Percentiles rank a stretch among this genome's conserved stretches.
Evolutionary conservation across 306 rosid genomes (phyloP).

Genomic region (Astragalus membranaceus): DNA sequence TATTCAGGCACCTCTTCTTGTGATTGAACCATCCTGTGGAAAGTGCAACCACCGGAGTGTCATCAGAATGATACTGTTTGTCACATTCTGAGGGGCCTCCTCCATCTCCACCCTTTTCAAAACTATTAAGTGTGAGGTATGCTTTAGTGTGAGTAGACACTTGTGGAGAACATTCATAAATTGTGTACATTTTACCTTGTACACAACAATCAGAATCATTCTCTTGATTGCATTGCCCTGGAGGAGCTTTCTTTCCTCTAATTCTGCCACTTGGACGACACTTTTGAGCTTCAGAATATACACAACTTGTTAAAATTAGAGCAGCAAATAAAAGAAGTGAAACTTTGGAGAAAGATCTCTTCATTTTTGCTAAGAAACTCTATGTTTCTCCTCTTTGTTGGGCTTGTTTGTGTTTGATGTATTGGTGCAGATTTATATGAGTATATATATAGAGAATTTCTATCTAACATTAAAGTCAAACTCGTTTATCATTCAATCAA

Average conservation of each 20-base stretch:
- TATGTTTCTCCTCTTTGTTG: not conserved
- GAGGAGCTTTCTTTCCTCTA: conserved; percentile 21
- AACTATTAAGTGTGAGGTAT: no score
- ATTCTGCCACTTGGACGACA: conserved; percentile 18
- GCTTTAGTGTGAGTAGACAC: no score
- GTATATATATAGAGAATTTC: not conserved
- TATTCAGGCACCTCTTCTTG: no score
- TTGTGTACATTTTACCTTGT: conserved; percentile 19
- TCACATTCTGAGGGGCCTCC: no score
- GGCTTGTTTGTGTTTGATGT: not conserved
- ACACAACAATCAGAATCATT: conserved; percentile 35
- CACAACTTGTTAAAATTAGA: not conserved
- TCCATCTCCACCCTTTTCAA: no score
- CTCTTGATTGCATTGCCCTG: conserved; percentile 29
- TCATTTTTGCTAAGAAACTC: not conserved
- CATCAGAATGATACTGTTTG: no score
- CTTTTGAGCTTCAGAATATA: conserved; percentile 12
- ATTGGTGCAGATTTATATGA: not conserved
- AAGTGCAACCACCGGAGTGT: no score
- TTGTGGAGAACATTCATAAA: conserved; percentile 34
- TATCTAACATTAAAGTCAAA: not conserved
- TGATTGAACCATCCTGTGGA: no score
- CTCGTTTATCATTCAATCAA: not conserved
- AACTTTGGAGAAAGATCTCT: not conserved
- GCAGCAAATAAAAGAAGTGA: not conserved